Evolutionary conservation across 345 rosid species (phyloP).

Genomic region (Melastoma malabathricum): DNA sequence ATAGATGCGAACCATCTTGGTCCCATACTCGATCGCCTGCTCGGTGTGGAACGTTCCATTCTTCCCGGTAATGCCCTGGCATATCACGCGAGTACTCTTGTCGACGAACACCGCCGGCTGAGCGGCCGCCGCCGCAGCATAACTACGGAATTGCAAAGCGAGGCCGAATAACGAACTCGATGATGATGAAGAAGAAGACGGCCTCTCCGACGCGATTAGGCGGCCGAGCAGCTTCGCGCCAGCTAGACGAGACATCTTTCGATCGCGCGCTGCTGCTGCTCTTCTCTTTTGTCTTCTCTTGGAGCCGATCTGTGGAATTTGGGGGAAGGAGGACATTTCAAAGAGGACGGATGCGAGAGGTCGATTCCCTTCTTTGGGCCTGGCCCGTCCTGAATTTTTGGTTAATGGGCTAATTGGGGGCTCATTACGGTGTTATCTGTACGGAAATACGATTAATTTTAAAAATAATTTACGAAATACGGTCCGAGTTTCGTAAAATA

Average conservation of each 20-base stretch:
- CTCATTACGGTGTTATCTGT: too few species aligned
- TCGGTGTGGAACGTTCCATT: conserved; percentile 92
- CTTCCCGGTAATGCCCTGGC: conserved; percentile 95
- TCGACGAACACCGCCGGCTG: conserved; percentile 80
- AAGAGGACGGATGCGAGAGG: background rate
- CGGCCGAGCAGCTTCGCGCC: conserved; percentile 24
- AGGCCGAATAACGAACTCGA: background rate
- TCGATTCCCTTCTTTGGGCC: background rate
- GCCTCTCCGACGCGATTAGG: conserved; percentile 17
- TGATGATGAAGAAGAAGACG: conserved; percentile 6
- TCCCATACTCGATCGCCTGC: conserved; percentile 93
- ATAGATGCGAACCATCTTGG: conserved; percentile 51
- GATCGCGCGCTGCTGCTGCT: background rate
- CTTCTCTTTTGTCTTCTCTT: background rate
- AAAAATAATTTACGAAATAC: too few species aligned
- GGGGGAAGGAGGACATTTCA: background rate
- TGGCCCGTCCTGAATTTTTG: too few species aligned
- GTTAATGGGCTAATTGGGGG: too few species aligned
- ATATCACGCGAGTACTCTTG: conserved; percentile 75
- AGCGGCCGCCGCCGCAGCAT: conserved; percentile 42
- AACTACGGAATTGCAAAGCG: conserved; percentile 27
- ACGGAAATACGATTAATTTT: too few species aligned
- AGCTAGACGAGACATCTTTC: conserved; percentile 30
- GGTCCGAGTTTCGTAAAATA: too few species aligned
- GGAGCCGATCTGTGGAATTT: background rate